A percentile compares a stretch with the other conserved stretches of the same genome.
phyloP scores from a whole-genome alignment of 1,284 basidiomycete genomes.

The Malassezia globosa region DNA sequence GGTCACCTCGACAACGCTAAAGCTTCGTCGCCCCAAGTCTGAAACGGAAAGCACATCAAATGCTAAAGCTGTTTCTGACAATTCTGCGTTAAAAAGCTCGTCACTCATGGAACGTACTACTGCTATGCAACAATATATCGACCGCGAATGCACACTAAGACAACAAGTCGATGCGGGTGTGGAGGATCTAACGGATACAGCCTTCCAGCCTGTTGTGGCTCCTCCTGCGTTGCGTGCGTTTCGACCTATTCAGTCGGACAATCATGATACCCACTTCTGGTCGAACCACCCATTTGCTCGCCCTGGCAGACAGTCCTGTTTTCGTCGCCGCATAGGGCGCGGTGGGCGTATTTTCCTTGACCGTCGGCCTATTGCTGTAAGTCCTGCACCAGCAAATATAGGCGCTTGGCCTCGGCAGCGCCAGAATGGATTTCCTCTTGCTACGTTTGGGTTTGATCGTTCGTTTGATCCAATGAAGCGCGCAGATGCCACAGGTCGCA shows the following conservation, averaged over 20 bases:
- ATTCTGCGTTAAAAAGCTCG: slow-evolving; percentile 54
- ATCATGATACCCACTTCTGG: slow-evolving; percentile 16
- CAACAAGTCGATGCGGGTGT: slow-evolving; percentile 36
- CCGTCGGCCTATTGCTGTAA: slow-evolving; percentile 35
- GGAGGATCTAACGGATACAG: slow-evolving; percentile 41
- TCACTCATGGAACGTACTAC: slow-evolving; percentile 40
- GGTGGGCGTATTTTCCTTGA: slow-evolving; percentile 44
- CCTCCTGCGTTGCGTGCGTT: slow-evolving; percentile 33
- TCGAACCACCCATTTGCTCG: slow-evolving; percentile 21
- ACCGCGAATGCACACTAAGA: slow-evolving; percentile 35
- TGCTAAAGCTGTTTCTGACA: slow-evolving; percentile 17
- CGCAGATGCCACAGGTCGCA: background rate
- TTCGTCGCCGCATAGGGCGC: slow-evolving; percentile 41
- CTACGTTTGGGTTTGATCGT: background rate
- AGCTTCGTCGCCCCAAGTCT: slow-evolving; percentile 28
- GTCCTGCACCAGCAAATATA: slow-evolving; percentile 38
- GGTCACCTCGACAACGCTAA: slow-evolving; percentile 24
- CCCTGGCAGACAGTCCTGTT: slow-evolving; percentile 40
- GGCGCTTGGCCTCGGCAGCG: slow-evolving; percentile 30
- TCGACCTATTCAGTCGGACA: slow-evolving; percentile 40
- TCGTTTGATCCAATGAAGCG: slow-evolving; percentile 1
- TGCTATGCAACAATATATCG: slow-evolving; percentile 41
- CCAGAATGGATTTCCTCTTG: slow-evolving; percentile 4
- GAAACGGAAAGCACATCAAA: slow-evolving; percentile 19
- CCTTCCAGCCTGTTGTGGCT: slow-evolving; percentile 36